phyloP scores from a whole-genome alignment of 352 stramenopile species.

The Nannochloropsis limnetica region DNA sequence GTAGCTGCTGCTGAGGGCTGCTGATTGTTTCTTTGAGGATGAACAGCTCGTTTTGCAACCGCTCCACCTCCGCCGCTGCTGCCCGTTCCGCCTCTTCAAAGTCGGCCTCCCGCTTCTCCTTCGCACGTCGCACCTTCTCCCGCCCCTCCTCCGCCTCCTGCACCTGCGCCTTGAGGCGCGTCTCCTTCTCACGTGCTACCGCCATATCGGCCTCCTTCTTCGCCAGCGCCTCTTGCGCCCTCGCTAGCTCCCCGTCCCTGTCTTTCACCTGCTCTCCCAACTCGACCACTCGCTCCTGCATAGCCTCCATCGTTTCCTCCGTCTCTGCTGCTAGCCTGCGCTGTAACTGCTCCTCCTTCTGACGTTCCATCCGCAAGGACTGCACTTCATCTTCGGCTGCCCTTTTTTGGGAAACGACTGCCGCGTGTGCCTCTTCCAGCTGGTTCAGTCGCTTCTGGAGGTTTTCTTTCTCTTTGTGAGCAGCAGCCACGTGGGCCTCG shows the following conservation, averaged over 20 bases:
- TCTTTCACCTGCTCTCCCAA: neutral
- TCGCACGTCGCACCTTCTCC: neutral
- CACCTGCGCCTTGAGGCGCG: neutral
- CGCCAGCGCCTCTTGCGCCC: neutral
- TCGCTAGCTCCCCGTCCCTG: neutral
- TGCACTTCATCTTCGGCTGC: neutral
- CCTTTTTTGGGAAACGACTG: neutral
- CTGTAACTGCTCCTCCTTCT: neutral
- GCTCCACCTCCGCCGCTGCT: neutral
- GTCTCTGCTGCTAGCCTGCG: neutral
- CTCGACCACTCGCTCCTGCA: neutral
- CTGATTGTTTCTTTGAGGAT: neutral
- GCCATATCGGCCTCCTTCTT: neutral
- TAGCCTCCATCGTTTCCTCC: neutral
- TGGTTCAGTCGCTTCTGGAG: neutral
- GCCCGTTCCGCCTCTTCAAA: neutral
- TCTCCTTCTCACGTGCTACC: neutral
- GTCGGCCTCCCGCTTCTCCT: neutral
- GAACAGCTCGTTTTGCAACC: neutral
- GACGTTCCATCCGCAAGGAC: neutral
- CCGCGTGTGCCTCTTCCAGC: neutral
- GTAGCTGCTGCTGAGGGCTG: neutral
- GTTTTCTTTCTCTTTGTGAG: neutral
- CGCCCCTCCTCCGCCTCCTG: neutral
- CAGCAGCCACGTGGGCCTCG: neutral